Base-by-base conservation (phyloP, 2,329 filamentous ascomycete genomes). In the Akanthomyces lecanii region DNA sequence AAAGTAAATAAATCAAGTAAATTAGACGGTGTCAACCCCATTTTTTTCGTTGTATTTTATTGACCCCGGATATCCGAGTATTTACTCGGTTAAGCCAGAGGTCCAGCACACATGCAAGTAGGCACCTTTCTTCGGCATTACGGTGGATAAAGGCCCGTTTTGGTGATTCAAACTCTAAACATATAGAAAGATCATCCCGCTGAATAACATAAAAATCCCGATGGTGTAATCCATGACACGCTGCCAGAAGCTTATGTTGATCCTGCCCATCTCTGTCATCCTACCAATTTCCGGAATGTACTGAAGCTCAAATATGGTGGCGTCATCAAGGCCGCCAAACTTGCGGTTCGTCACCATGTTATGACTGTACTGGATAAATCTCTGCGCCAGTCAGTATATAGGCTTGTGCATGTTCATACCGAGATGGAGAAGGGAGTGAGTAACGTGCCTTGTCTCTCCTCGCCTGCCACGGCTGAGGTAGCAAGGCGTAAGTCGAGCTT, bases 271-370 rank as follows among this genome's bases (percentile, higher is more conserved):
- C 60, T 70, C 66, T 16, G 75, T 77, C 52, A 72, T 71, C 65
- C 70, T 74, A 25, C 73, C 74, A 21, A 77, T 69, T 30, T 72
- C 71, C 0, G 89, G 88, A 11, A 89, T 77, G 69, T 89, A 89
- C 70, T 91, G 89, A 74, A 92, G 89, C 23, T 88, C 84, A 69
- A 92, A 92, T 10, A 76, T 78, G 1, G 83, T 85, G 68, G 87
- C 81, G 53, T 82, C 78, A 0, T 88, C 85, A 8, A 93, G 77
- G 0, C 87, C 89, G 62, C 79, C 84, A 61, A 72, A 64, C 62
- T 85, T 83, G 63, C 88, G 80, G n/a, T 88, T 82, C 18, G 89
- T 81, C 3, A 89, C 72, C 21, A 79, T 76, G 72, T 85, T 89
- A 66, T 72, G 66, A n/a, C 67, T 64, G 25, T 63, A 62, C 59